These are phyloP conservation scores for Penicillium sp. DNA, from an alignment of 2,329 filamentous ascomycete genomes.

Conservation along the genomic window DNA sequence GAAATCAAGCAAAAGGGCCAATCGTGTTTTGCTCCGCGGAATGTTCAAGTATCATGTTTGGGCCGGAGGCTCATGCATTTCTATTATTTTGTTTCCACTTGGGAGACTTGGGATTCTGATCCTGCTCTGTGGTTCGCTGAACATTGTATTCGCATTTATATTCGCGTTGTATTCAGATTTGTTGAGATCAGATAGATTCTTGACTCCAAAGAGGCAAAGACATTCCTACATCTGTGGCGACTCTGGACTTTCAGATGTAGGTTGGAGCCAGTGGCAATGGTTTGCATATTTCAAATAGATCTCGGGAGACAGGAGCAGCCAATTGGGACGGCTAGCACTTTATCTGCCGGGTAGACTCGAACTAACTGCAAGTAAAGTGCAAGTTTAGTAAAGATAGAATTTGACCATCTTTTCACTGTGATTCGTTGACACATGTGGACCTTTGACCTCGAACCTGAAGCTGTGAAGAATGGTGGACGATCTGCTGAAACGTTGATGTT, in stretches of 20 bases:
- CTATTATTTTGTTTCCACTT: neutral
- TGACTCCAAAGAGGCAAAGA: neutral
- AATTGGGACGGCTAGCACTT: neutral
- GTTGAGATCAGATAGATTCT: neutral
- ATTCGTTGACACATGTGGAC: no score
- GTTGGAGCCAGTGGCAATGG: neutral
- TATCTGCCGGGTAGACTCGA: neutral
- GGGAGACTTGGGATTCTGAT: no score
- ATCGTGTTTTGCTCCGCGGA: neutral
- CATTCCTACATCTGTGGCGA: neutral
- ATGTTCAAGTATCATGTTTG: neutral
- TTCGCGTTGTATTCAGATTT: no score
- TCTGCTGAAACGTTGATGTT: neutral
- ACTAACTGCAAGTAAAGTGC: neutral
- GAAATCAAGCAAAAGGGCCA: neutral
- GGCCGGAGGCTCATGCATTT: no score
- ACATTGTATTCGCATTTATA: neutral
- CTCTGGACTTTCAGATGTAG: neutral
- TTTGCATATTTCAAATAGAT: neutral
- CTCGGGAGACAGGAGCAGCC: neutral
- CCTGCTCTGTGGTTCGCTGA: neutral
- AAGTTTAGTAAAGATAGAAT: neutral
- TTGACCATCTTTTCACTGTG: no score
- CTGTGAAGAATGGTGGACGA: neutral
- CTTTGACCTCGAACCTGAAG: neutral